Conservation (phyloP, 2,329 filamentous ascomycete genomes). For the Orbilia quercus region DNA sequence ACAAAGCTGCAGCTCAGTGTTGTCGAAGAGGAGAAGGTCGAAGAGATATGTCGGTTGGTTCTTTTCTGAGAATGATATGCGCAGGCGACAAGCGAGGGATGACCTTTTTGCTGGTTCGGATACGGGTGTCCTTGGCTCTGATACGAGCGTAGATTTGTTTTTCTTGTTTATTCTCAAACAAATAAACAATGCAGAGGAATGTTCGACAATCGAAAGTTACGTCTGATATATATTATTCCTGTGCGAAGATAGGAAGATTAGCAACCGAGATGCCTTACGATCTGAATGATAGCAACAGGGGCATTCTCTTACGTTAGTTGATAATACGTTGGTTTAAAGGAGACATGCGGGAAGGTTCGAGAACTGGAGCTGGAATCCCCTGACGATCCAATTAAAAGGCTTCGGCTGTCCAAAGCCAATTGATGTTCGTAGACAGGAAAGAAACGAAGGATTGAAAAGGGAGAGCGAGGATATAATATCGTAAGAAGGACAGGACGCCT, state of each 20-base stretch:
- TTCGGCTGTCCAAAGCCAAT: constrained; percentile 13
- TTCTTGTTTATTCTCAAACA: too few relatives aligned
- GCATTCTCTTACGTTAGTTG: constrained; percentile 1
- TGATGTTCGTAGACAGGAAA: neutral
- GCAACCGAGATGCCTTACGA: neutral
- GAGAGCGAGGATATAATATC: neutral
- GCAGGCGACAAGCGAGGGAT: constrained; percentile 7
- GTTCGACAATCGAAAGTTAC: too few relatives aligned
- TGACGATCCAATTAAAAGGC: constrained; percentile 45
- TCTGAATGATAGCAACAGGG: neutral
- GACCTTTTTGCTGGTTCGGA: too few relatives aligned
- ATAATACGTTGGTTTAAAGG: neutral
- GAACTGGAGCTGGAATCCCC: constrained; percentile 5
- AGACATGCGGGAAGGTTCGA: constrained; percentile 9
- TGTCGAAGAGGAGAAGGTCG: too few relatives aligned
- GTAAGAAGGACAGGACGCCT: neutral
- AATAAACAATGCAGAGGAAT: too few relatives aligned
- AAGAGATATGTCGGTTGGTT: neutral
- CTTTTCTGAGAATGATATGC: neutral
- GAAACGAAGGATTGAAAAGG: neutral
- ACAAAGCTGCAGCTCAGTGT: neutral
- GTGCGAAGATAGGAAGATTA: too few relatives aligned
- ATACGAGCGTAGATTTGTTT: too few relatives aligned
- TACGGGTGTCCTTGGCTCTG: too few relatives aligned
- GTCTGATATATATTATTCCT: too few relatives aligned